Conservation (phyloP, 371 early-diverging fungal species). For the Rhizopus stolonifer region DNA sequence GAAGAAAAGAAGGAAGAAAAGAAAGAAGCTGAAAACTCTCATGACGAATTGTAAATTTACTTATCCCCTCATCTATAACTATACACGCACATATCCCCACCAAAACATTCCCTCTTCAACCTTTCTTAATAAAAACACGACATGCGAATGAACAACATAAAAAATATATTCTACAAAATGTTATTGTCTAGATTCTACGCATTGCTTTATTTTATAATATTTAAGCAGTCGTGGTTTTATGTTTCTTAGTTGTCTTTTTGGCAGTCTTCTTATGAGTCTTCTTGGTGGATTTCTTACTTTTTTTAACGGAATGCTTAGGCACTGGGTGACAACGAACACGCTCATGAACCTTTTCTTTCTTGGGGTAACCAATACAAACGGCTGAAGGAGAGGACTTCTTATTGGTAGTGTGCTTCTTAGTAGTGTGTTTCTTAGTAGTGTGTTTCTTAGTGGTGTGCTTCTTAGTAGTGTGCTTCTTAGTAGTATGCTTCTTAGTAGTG, state of each 20-base stretch:
- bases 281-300: conserved; percentile 8
- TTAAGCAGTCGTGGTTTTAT: too few species aligned
- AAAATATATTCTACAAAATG: too few species aligned
- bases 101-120: too few species aligned
- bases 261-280: not conserved
- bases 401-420: not conserved
- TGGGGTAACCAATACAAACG: conserved; percentile 19
- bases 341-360: not conserved
- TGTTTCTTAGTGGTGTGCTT: conserved; percentile 1
- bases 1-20: too few species aligned
- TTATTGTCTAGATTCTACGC: not conserved
- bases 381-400: conserved; percentile 10
- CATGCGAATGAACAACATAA: conserved; percentile 1
- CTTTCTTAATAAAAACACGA: too few species aligned
- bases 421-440: not conserved
- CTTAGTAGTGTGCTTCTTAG: not conserved
- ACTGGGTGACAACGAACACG: conserved; percentile 21
- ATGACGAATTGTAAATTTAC: conserved; percentile 64
- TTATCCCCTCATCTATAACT: not conserved
- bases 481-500: not conserved
- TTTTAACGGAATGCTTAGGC: conserved; percentile 7
- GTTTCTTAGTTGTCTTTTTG: too few species aligned
- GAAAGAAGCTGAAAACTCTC: conserved; percentile 30
- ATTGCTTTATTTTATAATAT: not conserved
- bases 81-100: not conserved